Evolutionary conservation across 345 rosid species (phyloP).

Genomic region (Populus alba): DNA sequence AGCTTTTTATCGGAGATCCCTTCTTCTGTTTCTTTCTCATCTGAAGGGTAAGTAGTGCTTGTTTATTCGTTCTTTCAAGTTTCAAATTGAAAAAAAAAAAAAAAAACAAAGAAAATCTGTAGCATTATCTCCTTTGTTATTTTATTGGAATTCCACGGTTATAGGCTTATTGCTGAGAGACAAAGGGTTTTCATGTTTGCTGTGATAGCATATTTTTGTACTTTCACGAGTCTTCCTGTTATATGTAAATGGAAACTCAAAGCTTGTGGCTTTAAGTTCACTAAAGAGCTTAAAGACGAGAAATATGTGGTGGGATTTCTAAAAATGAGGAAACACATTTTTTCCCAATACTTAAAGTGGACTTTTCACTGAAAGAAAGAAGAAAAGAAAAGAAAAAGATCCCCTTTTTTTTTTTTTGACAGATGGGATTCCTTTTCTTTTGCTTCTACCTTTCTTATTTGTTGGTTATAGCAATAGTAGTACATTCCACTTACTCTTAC

Average conservation of each 20-base stretch:
- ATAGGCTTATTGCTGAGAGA: background rate
- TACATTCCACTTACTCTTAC: background rate
- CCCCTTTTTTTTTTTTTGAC: background rate
- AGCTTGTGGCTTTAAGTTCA: background rate
- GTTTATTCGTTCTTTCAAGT: background rate
- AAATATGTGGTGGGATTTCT: background rate
- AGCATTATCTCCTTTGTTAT: background rate
- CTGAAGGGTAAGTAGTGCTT: background rate
- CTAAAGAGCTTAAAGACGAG: background rate
- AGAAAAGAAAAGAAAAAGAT: too few species aligned
- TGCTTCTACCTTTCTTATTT: background rate
- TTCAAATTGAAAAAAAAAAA: background rate
- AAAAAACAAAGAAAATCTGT: background rate
- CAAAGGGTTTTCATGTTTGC: background rate
- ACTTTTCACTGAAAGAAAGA: background rate
- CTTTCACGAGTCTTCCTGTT: background rate
- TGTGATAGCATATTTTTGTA: background rate
- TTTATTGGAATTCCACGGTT: background rate
- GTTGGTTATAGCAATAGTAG: background rate
- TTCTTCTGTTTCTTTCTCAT: background rate
- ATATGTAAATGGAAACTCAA: background rate
- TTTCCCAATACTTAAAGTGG: background rate
- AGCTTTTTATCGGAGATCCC: background rate
- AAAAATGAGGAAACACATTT: background rate
- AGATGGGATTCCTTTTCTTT: background rate